Evolutionary conservation across 1,284 basidiomycete genomes (phyloP).

Genomic region (Ganoderma resinaceum): DNA sequence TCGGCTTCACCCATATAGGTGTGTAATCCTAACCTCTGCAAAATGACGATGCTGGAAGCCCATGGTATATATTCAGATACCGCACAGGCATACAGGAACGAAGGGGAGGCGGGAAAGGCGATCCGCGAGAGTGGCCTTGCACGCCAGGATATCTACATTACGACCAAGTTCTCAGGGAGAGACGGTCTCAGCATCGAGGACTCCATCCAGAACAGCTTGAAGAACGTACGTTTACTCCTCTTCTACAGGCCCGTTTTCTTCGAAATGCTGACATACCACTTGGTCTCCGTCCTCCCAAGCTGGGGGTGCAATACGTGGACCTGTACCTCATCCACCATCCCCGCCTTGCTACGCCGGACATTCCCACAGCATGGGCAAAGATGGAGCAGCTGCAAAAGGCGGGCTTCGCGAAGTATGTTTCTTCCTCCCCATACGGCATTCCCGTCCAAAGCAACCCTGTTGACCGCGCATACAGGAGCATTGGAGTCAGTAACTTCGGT

Average conservation of each 20-base stretch:
- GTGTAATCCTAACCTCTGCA: not conserved
- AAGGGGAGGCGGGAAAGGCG: slow-evolving; percentile 47
- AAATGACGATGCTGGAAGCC: too few species aligned
- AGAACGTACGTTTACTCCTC: slow-evolving; percentile 31
- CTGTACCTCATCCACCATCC: slow-evolving; percentile 77
- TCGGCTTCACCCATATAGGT: slow-evolving; percentile 43
- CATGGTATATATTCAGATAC: slow-evolving; percentile 33
- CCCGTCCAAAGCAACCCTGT: not conserved
- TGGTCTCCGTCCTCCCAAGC: slow-evolving; percentile 44
- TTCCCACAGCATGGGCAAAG: slow-evolving; percentile 67
- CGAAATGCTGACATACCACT: not conserved
- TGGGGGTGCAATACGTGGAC: slow-evolving; percentile 74
- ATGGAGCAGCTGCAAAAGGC: slow-evolving; percentile 70
- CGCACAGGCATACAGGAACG: slow-evolving; percentile 47
- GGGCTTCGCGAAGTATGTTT: slow-evolving; percentile 63
- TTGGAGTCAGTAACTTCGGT: slow-evolving; percentile 83
- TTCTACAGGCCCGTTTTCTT: not conserved
- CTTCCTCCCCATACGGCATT: not conserved
- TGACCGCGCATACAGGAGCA: slow-evolving; percentile 56
- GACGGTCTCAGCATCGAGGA: slow-evolving; percentile 46
- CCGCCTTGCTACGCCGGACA: slow-evolving; percentile 48
- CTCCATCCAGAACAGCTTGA: slow-evolving; percentile 42
- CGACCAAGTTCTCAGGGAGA: slow-evolving; percentile 62
- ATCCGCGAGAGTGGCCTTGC: slow-evolving; percentile 45
- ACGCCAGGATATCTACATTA: slow-evolving; percentile 46